Base-by-base conservation (phyloP, 352 stramenopile species). In the Phytophthora pluvialis region DNA sequence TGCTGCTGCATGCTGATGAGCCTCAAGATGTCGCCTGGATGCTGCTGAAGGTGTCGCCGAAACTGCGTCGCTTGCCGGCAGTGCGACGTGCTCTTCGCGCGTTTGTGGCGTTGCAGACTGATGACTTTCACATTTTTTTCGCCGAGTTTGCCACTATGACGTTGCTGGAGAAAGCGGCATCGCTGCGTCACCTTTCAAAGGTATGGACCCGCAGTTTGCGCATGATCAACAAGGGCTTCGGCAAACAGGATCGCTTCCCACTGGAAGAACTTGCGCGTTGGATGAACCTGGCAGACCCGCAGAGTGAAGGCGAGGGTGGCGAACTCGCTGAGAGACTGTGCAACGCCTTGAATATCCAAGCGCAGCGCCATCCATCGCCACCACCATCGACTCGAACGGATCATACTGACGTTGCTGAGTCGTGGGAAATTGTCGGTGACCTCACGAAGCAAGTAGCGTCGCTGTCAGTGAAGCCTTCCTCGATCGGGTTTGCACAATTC, bases 181-280 rank as follows among this genome's bases (percentile, higher is more conserved):
- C 68, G 18, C 38, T 91, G 13, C 78, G 71, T 29, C 78, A 88
- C 49, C 43, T 83, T 13, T 65, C 63, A 11, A 54, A 58, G 12
- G 38, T 89, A 1, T 91, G 80, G 77, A 60, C 31, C 0, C 45
- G 59, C 0, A 67, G 67, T 26, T 11, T 91, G 10, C 35, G 43
- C 4, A 78, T 78, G 69, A 75, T 93, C 39, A 89, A 86, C 72
- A 90, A 89, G 49, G 68, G 76, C 11, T 82, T 80, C 12, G 72
- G 75, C 40, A 93, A 91, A 33, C 77, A 84, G 15, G 77, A 91
- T 39, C 70, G 72, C 10, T 81, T 93, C 33, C 33, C 55, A 4
- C 44, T 91, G 1, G 57, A 75, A 35, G 66, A 84, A 40, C 38
- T 93, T 8, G 72, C 70, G 2, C 28, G 43, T 15, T 83, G 62